A percentile compares a stretch with the other conserved stretches of the same genome.
Conservation (phyloP, 1,284 basidiomycete species). For the Xerocomus cyaneibrunnescens region DNA sequence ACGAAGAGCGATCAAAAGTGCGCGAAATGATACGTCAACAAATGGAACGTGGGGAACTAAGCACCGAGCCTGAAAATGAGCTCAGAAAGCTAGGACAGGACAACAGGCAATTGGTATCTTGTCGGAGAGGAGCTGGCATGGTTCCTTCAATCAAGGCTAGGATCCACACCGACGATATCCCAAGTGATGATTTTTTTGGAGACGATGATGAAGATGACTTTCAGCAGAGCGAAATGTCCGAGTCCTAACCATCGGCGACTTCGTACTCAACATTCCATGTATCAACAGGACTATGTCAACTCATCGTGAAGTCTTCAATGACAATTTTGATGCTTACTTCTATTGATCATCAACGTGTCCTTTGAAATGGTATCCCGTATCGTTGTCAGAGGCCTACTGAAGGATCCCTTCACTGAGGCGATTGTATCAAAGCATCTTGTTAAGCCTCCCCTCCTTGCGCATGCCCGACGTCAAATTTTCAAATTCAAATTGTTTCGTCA, state of each 20-base stretch:
- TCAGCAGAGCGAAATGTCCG: constrained; percentile 18
- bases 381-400: too few relatives aligned
- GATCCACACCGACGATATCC: constrained; percentile 22
- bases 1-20: constrained; percentile 56
- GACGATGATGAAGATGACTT: constrained; percentile 35
- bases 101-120: constrained; percentile 11
- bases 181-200: constrained; percentile 51
- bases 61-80: constrained; percentile 59
- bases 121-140: neutral
- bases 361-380: too few relatives aligned
- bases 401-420: too few relatives aligned
- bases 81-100: constrained; percentile 22
- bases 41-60: constrained; percentile 66
- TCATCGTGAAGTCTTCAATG: neutral
- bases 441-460: neutral
- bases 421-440: neutral
- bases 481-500: neutral
- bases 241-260: constrained; percentile 4
- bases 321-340: neutral
- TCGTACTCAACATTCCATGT: neutral
- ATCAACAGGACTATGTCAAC: neutral
- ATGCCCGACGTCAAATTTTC: too few relatives aligned
- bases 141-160: constrained; percentile 6
- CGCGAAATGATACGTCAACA: constrained; percentile 57
- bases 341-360: neutral